Evolutionary conservation across 1,139 yeast species (phyloP).

Genomic region (Yarrowia galli): DNA sequence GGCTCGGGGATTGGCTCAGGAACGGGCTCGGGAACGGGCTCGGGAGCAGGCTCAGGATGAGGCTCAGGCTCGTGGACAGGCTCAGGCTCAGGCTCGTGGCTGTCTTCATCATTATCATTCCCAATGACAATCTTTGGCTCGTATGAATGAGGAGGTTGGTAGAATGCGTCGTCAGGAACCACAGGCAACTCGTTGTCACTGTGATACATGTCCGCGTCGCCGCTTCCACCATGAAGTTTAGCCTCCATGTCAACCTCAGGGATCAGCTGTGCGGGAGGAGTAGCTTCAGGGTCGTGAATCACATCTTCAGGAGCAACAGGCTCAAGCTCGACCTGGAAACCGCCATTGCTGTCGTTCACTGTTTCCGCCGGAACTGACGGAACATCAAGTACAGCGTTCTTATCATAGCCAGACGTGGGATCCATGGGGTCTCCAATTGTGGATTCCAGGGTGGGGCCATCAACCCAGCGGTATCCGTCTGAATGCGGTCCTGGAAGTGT

Average conservation of each 20-base stretch:
- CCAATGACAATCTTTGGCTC: constrained; percentile 5
- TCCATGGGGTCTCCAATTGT: constrained; percentile 26
- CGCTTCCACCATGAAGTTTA: too few relatives aligned
- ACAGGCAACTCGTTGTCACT: neutral
- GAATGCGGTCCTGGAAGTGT: constrained; percentile 11
- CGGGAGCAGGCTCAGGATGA: neutral
- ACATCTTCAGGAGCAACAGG: constrained; percentile 3
- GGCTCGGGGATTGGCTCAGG: neutral
- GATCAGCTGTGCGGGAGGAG: neutral
- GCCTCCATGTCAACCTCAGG: neutral
- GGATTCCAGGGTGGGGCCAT: constrained; percentile 24
- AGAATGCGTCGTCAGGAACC: neutral
- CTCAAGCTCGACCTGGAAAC: constrained; percentile 6
- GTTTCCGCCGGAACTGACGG: constrained; percentile 4
- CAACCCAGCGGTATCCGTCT: neutral
- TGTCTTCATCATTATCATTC: constrained; percentile 1
- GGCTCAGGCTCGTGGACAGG: neutral
- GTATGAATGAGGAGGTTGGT: constrained; percentile 19
- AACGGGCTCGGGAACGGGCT: neutral
- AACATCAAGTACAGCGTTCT: constrained; percentile 19
- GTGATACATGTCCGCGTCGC: neutral
- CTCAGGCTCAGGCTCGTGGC: neutral
- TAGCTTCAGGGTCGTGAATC: neutral
- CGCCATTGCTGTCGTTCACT: neutral
- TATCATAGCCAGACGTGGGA: constrained; percentile 27